Evolutionary conservation across 2,329 filamentous ascomycete genomes (phyloP).

Genomic region (Hortaea sp.): DNA sequence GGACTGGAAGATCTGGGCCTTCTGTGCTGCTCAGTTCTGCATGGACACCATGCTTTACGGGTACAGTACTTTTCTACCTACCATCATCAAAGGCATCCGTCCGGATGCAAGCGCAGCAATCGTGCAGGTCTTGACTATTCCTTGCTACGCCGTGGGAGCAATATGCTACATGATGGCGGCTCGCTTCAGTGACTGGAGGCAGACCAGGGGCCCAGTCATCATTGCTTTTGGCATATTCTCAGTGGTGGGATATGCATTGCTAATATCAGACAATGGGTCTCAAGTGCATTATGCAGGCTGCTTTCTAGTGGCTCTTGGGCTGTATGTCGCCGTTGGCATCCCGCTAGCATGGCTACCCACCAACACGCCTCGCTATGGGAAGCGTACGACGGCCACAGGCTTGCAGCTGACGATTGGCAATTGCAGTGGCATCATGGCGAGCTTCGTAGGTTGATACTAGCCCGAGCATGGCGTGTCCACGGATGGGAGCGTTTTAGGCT

Average conservation of each 20-base stretch:
- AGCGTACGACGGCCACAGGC: conserved; percentile 61
- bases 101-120: conserved; percentile 49
- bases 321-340: conserved; percentile 53
- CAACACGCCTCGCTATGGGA: conserved; percentile 66
- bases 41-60: conserved; percentile 70
- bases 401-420: conserved; percentile 64
- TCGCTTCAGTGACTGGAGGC: conserved; percentile 56
- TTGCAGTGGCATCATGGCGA: conserved; percentile 60
- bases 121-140: conserved; percentile 67
- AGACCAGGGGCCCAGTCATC: conserved; percentile 55
- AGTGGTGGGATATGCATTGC: conserved; percentile 42
- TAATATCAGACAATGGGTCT: conserved; percentile 8
- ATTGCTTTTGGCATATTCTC: conserved; percentile 29
- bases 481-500: not conserved
- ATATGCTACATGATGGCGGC: conserved; percentile 58
- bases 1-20: not conserved
- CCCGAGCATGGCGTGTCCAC: not conserved
- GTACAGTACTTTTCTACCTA: conserved; percentile 68
- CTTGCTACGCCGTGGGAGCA: conserved; percentile 65
- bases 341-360: conserved; percentile 42
- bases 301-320: conserved; percentile 62
- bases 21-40: conserved; percentile 29
- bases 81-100: conserved; percentile 63
- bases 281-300: conserved; percentile 59
- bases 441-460: conserved; percentile 47